Evolutionary conservation across 1,284 basidiomycete genomes (phyloP).

Genomic region (Ustilago xerochloae): DNA sequence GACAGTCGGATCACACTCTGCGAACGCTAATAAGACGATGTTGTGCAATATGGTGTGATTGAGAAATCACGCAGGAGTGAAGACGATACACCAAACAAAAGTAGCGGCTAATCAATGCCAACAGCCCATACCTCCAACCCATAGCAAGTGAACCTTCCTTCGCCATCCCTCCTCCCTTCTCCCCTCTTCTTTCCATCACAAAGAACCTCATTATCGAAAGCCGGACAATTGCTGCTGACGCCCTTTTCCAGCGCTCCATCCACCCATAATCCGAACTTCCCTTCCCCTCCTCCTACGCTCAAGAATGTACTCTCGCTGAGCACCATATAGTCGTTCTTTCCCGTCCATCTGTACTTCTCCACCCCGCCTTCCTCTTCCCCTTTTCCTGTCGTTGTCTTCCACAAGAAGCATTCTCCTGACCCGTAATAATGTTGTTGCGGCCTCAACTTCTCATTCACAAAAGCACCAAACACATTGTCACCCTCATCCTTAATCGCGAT

Average conservation of each 20-base stretch:
- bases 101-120: conserved; percentile 70
- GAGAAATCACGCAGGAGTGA: background rate
- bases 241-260: conserved; percentile 84
- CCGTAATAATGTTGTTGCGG: conserved; percentile 64
- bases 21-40: too few relatives aligned
- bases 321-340: conserved; percentile 88
- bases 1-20: too few relatives aligned
- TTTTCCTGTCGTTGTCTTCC: conserved; percentile 67
- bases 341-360: conserved; percentile 85
- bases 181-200: conserved; percentile 69
- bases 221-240: conserved; percentile 83
- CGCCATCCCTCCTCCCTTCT: conserved; percentile 71
- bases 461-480: conserved; percentile 66
- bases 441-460: conserved; percentile 62
- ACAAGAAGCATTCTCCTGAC: conserved; percentile 60
- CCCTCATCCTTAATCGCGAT: conserved; percentile 59
- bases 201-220: conserved; percentile 87
- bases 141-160: conserved; percentile 81
- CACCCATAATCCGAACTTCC: conserved; percentile 79
- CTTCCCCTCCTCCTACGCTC: conserved; percentile 62
- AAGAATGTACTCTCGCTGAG: conserved; percentile 75
- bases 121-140: conserved; percentile 84
- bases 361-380: conserved; percentile 42
- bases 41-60: background rate
- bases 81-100: too few relatives aligned